Evolutionary conservation across 1,284 basidiomycete species (phyloP), one percentile per base, ranked within the genome.

Genomic region (Golubevia sp.): DNA sequence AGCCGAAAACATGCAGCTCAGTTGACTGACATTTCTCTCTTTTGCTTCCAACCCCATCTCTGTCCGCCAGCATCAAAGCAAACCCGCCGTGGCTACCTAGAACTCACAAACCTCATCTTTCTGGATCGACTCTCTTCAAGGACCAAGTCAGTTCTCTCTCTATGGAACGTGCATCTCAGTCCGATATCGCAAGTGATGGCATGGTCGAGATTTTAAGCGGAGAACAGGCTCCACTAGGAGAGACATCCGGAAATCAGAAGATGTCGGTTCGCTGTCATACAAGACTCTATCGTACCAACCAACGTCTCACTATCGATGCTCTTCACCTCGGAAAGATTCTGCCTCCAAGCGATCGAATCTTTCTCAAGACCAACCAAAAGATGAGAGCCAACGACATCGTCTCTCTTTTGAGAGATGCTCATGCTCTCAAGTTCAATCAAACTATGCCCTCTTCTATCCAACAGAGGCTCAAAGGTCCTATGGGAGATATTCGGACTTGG

Each of bases 401-500:
- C 20, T 60, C 59, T 25, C 68, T 79, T 21, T 62, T 79, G 48
- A 70, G 70, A 44, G 76, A 79, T 44, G 76, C 69, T 11, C 69
- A 76, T 57, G 71, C 67, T 25, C 59, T 79, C 6, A 55, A 62
- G 11, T 5, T 5, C 30, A 34, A 34, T 34, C 4, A 34, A 34
- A 3, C 30, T 5, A 5, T 34, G 30, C 30, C 30, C 4, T 67
- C 68, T 24, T 66, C 73, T 59, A 66, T 66, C 18, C 60, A 59
- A 18, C 61, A 58, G 59, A 76, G 69, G 54, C 52, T 74, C 27
- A 34, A 34, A 34, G 30, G 30, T 5, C 5, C 30, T 34, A 66
- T 77, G 38, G 70, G 76, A 24, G 76, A 79, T 34, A 76, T 72
- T 64, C 62, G 63, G 24, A 68, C 70, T 48, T 79, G 76, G 76